These are phyloP conservation scores for Suhomyces yuchorum DNA, from an alignment of 1,139 yeast genomes.

Conservation along the genomic window DNA sequence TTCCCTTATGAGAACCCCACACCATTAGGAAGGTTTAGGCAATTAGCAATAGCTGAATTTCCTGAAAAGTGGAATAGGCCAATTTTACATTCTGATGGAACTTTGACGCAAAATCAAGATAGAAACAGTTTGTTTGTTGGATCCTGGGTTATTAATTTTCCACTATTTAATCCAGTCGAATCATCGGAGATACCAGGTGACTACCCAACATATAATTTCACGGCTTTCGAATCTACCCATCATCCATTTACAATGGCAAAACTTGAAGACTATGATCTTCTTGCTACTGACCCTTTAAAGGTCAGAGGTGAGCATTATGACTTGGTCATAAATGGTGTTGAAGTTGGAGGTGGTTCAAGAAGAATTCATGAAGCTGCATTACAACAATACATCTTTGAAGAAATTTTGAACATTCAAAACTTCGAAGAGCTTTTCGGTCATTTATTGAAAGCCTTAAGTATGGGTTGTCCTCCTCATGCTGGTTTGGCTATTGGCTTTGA, in stretches of 20 bases:
- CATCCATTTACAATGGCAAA: slow-evolving; percentile 97
- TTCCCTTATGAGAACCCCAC: slow-evolving; percentile 89
- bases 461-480: slow-evolving; percentile 99
- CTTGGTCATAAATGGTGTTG: slow-evolving; percentile 90
- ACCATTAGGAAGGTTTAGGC: slow-evolving; percentile 86
- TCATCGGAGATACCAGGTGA: slow-evolving; percentile 21
- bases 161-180: slow-evolving; percentile 79
- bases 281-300: slow-evolving; percentile 57
- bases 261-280: slow-evolving; percentile 60
- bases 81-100: slow-evolving; percentile 23
- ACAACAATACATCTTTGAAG: slow-evolving; percentile 68
- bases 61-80: slow-evolving; percentile 56
- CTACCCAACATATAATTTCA: slow-evolving; percentile 64
- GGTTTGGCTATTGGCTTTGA: slow-evolving; percentile 96
- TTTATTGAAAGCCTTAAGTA: slow-evolving; percentile 71
- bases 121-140: slow-evolving; percentile 54
- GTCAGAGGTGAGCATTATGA: slow-evolving; percentile 96
- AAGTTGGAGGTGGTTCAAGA: slow-evolving; percentile 95
- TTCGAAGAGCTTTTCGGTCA: slow-evolving; percentile 81
- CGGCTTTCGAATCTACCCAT: slow-evolving; percentile 69
- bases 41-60: slow-evolving; percentile 59
- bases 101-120: slow-evolving; percentile 21
- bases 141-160: slow-evolving; percentile 88
- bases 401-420: slow-evolving; percentile 56
- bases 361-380: slow-evolving; percentile 86